A percentile compares a stretch with the other conserved stretches of the same genome.
Evolutionary conservation across 345 rosid species (phyloP).

Genomic region (Salix brachista): DNA sequence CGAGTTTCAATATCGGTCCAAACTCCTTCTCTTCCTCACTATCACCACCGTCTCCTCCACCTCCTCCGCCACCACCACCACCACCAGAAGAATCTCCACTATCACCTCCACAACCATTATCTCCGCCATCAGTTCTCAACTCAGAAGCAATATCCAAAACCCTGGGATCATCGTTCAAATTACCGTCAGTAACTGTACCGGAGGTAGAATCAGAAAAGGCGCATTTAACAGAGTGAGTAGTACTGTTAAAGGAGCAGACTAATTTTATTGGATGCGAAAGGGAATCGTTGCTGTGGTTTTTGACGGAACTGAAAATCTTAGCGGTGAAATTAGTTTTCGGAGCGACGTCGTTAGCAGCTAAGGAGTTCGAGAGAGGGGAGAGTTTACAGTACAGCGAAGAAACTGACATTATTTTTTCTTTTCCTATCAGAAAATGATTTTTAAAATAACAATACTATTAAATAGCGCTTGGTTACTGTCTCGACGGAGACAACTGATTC

Average conservation of each 20-base stretch:
- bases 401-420: not conserved
- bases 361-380: not conserved
- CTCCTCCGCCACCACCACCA: constrained; percentile 1
- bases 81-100: not conserved
- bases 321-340: not conserved
- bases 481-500: no score
- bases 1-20: constrained; percentile 21
- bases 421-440: no score
- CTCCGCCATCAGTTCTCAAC: not conserved
- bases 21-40: constrained; percentile 17
- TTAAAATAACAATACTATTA: no score
- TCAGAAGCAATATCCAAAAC: not conserved
- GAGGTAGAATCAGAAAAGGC: not conserved
- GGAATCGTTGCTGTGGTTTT: no score
- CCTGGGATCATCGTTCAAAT: no score
- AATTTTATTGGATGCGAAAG: not conserved
- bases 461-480: no score
- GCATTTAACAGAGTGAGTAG: not conserved
- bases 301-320: not conserved
- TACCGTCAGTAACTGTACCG: not conserved
- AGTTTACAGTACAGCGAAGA: not conserved
- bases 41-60: not conserved
- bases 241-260: not conserved
- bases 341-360: not conserved
- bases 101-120: not conserved